phyloP scores from a whole-genome alignment of 129 eudicot genomes.

The Saposhnikovia divaricata region DNA sequence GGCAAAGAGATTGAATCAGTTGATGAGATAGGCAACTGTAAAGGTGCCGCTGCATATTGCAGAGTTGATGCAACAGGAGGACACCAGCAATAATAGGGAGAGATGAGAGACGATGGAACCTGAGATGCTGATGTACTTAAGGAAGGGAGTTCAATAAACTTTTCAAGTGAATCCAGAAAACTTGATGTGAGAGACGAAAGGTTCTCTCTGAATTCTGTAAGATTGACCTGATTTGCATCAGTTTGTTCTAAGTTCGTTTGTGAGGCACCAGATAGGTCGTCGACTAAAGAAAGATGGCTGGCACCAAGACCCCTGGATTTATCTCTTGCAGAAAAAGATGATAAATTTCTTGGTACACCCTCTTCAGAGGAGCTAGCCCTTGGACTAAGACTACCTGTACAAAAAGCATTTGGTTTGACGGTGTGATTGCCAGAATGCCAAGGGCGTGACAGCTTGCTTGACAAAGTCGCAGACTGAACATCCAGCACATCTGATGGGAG shows the following conservation, averaged over 20 bases:
- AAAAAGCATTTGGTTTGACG: constrained; percentile 18
- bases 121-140: constrained; percentile 21
- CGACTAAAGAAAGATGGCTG: constrained; percentile 19
- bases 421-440: constrained; percentile 31
- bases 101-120: constrained; percentile 28
- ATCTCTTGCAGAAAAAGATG: constrained; percentile 38
- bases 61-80: constrained; percentile 61
- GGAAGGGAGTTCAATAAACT: constrained; percentile 16
- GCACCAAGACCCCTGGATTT: constrained; percentile 40
- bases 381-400: constrained; percentile 62
- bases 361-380: constrained; percentile 57
- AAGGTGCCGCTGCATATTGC: constrained; percentile 32
- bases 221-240: constrained; percentile 17
- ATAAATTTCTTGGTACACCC: constrained; percentile 29
- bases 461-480: constrained; percentile 22
- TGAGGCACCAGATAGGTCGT: constrained; percentile 21
- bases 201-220: constrained; percentile 22
- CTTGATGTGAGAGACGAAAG: constrained; percentile 22
- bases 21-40: constrained; percentile 38
- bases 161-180: constrained; percentile 39
- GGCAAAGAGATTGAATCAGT: constrained; percentile 54
- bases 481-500: constrained; percentile 18
- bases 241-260: constrained; percentile 19
- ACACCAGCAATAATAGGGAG: constrained; percentile 90
- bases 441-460: constrained; percentile 38